These are phyloP conservation scores for Knoxia roxburghii DNA, from an alignment of 257 asterid genomes.

Conservation along the genomic window DNA sequence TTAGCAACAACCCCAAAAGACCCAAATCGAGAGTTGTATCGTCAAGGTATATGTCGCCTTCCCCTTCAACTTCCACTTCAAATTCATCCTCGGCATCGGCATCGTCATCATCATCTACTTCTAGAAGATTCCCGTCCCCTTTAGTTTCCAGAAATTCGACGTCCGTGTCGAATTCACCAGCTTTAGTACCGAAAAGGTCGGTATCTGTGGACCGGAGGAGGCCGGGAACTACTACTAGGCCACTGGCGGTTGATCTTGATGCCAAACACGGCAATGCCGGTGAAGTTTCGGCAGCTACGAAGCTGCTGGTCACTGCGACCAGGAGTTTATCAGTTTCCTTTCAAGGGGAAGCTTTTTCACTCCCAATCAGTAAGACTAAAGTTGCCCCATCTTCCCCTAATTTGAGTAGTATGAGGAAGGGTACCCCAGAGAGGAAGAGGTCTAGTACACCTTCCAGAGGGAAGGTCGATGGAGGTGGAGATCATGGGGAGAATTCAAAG, in stretches of 20 bases:
- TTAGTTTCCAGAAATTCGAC: conserved; percentile 53
- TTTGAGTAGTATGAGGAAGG: conserved; percentile 59
- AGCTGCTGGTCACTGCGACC: conserved; percentile 68
- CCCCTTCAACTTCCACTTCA: conserved; percentile 68
- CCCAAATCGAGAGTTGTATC: conserved; percentile 76
- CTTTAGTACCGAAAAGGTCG: conserved; percentile 63
- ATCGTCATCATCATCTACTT: conserved; percentile 54
- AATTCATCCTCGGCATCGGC: conserved; percentile 65
- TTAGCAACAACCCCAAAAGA: conserved; percentile 38
- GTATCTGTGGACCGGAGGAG: conserved; percentile 82
- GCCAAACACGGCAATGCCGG: conserved; percentile 36
- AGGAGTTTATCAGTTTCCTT: conserved; percentile 90
- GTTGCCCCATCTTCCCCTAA: conserved; percentile 65
- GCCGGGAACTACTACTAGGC: conserved; percentile 38
- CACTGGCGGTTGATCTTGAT: conserved; percentile 59
- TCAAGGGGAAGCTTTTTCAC: conserved; percentile 82
- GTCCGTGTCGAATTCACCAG: conserved; percentile 36
- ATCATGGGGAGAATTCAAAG: conserved; percentile 63
- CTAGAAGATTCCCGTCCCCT: conserved; percentile 79
- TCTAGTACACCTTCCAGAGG: conserved; percentile 54
- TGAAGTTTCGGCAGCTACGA: conserved; percentile 70
- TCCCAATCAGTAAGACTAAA: conserved; percentile 82
- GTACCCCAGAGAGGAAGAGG: conserved; percentile 73
- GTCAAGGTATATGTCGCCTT: conserved; percentile 89
- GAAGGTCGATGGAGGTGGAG: conserved; percentile 55